These are phyloP conservation scores for Camelina hispida DNA, from an alignment of 345 rosid species.

Conservation along the genomic window DNA sequence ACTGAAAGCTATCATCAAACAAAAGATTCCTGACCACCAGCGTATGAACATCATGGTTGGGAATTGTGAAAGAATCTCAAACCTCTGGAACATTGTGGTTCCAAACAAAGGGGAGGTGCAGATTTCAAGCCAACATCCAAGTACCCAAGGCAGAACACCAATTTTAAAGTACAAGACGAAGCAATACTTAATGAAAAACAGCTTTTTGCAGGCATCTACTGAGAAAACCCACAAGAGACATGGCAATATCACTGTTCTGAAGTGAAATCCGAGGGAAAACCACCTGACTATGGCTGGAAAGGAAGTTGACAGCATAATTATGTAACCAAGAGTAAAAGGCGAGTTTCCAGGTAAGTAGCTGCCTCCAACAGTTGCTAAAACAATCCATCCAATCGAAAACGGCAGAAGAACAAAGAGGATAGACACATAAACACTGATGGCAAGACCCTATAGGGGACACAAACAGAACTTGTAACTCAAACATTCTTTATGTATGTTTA, in stretches of 20 bases:
- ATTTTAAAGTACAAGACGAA: conserved; percentile 16
- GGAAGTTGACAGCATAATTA: neutral
- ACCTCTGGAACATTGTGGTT: neutral
- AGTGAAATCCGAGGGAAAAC: conserved; percentile 6
- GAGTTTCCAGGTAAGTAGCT: neutral
- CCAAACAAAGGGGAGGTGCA: conserved; percentile 30
- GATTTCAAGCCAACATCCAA: conserved; percentile 30
- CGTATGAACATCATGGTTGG: neutral
- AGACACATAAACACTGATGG: no score
- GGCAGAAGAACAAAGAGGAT: no score
- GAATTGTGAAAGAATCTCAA: conserved; percentile 1
- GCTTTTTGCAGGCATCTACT: conserved; percentile 16
- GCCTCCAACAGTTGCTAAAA: conserved; percentile 2
- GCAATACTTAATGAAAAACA: neutral
- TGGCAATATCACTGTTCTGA: conserved; percentile 4
- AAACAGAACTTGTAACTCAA: conserved; percentile 7
- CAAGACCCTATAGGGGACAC: conserved; percentile 7
- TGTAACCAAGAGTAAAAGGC: conserved; percentile 21
- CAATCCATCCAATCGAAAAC: no score
- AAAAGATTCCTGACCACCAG: conserved; percentile 5
- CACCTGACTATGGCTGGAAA: conserved; percentile 11
- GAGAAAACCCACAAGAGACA: neutral
- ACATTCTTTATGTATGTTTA: neutral
- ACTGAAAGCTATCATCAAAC: neutral
- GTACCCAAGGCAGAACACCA: conserved; percentile 35